Conservation (phyloP, 139 green algal species). For the Chlamydomonas incerta region DNA sequence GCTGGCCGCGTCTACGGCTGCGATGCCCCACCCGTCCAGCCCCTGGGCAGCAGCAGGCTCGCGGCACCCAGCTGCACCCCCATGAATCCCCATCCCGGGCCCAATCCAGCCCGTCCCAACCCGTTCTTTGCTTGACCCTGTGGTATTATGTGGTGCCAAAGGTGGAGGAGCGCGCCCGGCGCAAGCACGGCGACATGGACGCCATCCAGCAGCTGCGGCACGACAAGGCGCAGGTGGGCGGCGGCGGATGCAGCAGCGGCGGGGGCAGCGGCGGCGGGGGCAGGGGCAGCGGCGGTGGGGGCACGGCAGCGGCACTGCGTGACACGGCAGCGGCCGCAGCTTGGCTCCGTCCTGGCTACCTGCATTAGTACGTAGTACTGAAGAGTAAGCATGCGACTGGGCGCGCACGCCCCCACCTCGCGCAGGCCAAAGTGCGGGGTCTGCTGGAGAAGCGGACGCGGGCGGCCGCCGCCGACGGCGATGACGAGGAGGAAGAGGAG, state of each 20-base stretch:
- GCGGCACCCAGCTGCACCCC: too few species aligned
- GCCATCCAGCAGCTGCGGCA: constrained; percentile 4
- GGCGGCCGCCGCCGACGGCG: not conserved
- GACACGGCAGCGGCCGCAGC: not conserved
- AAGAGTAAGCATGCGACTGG: not conserved
- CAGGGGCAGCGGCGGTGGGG: not conserved
- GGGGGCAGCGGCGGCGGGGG: not conserved
- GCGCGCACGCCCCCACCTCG: not conserved
- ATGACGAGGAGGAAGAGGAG: not conserved
- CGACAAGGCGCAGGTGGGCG: constrained; percentile 1
- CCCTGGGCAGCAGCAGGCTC: too few species aligned
- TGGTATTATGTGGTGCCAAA: too few species aligned
- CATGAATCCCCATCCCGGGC: too few species aligned
- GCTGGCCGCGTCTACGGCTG: too few species aligned
- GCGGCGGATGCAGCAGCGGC: too few species aligned
- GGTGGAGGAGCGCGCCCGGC: constrained; percentile 23
- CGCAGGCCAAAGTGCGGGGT: constrained; percentile 12
- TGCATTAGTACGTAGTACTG: too few species aligned
- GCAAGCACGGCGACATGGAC: constrained; percentile 13
- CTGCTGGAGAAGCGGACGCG: constrained; percentile 19
- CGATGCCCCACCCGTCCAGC: too few species aligned
- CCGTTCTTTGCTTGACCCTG: too few species aligned
- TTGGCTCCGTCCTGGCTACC: too few species aligned
- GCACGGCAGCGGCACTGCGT: not conserved
- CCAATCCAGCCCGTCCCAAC: too few species aligned